Evolutionary conservation across 257 asterid genomes (phyloP), one percentile per base, ranked within the genome.

Genomic region (Prunella vulgaris): DNA sequence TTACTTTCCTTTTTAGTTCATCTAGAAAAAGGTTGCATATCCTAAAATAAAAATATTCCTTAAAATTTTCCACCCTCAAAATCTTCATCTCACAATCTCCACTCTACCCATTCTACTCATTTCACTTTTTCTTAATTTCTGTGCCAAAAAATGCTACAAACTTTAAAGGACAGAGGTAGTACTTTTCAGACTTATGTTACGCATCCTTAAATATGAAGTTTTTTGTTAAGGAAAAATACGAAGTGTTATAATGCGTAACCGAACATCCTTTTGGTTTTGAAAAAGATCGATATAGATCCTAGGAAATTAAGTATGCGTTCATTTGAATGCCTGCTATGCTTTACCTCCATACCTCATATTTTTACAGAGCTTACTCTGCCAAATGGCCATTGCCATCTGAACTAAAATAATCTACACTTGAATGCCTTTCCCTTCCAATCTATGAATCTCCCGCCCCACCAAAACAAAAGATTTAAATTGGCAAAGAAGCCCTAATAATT

Each of bases 221-320:
- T n/a, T n/a, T n/a, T n/a, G n/a, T n/a, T n/a, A n/a, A n/a, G n/a
- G n/a, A n/a, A n/a, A 28, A 3, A 52, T 15, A 58, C 40, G 68
- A 71, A 76, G 64, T 75, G 57, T 66, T 76, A 60, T 10, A 60
- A 48, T 5, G 40, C 37, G 54, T 72, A 60, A 60, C 38, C 8
- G 49, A 66, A 54, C 65, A 52, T 69, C 46, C 18, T 65, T 48
- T 40, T 58, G 63, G 46, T 58, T 17, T 54, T 60, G 49, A 56
- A 65, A 24, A 54, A 15, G 30, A n/a, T 66, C 5, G 27, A 15
- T 44, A 14, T 30, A 60, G 18, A 12, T 17, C 18, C 10, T 77
- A 21, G 48, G 21, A 49, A 42, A 27, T 46, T 46, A 46, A 49
- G 64, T 64, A 48, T 53, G 42, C 21, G 38, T 21, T 54, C 59